Conservation (phyloP, 805 yeast genomes). For the Vanderwaltozyma polyspora region DNA sequence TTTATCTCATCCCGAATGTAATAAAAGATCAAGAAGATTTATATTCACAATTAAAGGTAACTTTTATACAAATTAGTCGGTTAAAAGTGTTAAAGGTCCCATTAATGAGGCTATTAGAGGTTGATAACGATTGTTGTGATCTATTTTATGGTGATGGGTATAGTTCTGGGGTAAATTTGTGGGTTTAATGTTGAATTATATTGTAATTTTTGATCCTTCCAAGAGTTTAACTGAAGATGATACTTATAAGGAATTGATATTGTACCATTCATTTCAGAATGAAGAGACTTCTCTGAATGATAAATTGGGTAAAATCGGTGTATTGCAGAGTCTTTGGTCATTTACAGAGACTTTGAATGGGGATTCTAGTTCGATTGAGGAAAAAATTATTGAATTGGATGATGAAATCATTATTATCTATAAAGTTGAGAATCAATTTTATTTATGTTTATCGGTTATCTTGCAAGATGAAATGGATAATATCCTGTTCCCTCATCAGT, state of each 20-base stretch:
- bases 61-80: too few species aligned
- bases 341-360: slow-evolving; percentile 12
- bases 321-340: slow-evolving; percentile 32
- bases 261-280: slow-evolving; percentile 22
- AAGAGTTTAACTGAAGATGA: slow-evolving; percentile 24
- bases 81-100: too few species aligned
- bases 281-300: slow-evolving; percentile 20
- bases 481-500: slow-evolving; percentile 23
- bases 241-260: slow-evolving; percentile 27
- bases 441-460: slow-evolving; percentile 14
- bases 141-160: too few species aligned
- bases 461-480: slow-evolving; percentile 5
- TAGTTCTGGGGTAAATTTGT: too few species aligned
- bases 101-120: too few species aligned
- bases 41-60: too few species aligned
- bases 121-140: too few species aligned
- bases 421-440: slow-evolving; percentile 22
- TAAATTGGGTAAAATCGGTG: slow-evolving; percentile 31
- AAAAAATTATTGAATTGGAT: slow-evolving; percentile 23
- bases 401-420: slow-evolving; percentile 20
- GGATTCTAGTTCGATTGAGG: slow-evolving; percentile 4
- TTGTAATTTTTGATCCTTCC: slow-evolving; percentile 32
- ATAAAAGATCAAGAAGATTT: too few species aligned
- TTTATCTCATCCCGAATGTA: too few species aligned
- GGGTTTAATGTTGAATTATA: slow-evolving; percentile 22